These are phyloP conservation scores for Thelonectria blattea DNA, from an alignment of 2,329 filamentous ascomycete genomes.

Conservation along the genomic window DNA sequence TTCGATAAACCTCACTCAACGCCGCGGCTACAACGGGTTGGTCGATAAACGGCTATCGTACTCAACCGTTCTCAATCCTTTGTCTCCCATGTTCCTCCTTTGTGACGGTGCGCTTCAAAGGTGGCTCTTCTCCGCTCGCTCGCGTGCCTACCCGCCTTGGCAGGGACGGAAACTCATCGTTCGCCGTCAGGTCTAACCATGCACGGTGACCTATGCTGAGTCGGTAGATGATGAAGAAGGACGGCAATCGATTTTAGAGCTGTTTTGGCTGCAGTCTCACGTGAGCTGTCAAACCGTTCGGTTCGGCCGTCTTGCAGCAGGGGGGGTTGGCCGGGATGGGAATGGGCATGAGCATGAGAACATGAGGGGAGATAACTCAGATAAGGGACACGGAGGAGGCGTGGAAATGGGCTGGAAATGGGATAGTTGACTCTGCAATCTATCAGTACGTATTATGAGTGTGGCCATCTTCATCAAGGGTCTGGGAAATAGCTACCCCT, in stretches of 20 bases:
- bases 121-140: background rate
- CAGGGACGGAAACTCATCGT: background rate
- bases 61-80: no score
- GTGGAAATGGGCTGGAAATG: background rate
- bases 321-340: no score
- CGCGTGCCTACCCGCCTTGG: slow-evolving; percentile 13
- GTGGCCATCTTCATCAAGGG: no score
- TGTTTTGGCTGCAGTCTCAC: background rate
- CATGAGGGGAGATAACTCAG: no score
- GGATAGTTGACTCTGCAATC: background rate
- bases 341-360: background rate
- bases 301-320: background rate
- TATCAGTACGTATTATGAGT: no score
- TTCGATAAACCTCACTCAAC: background rate
- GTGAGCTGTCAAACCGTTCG: slow-evolving; percentile 1
- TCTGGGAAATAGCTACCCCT: no score
- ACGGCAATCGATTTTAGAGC: background rate
- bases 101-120: no score
- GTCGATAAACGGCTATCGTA: background rate
- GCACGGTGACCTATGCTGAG: slow-evolving; percentile 13
- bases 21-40: background rate
- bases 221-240: slow-evolving; percentile 1
- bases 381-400: background rate
- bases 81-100: no score
- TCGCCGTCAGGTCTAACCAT: slow-evolving; percentile 7